Evolutionary conservation across 2,329 filamentous ascomycete species (phyloP), one percentile per base, ranked within the genome.

Genomic region (Penicillium concentricum): DNA sequence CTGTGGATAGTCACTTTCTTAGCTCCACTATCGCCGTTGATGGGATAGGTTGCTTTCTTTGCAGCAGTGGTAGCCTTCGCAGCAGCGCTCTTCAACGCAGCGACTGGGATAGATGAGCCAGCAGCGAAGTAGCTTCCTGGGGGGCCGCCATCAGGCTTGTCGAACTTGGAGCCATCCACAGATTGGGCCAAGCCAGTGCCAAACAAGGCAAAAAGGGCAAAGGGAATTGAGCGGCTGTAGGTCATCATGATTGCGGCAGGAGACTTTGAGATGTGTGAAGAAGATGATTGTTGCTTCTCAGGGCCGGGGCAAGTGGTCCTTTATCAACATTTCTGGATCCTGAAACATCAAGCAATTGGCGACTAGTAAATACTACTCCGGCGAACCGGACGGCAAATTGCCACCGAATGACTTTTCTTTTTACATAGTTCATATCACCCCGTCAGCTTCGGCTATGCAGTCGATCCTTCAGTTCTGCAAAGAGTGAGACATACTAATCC

Each of bases 111-210:
- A 1, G 63, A 61, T 0, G 61, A 53, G 2, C 67, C 60, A 20
- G 69, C 69, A 3, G 66, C 60, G 46, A 72, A 72, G 28, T 57
- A 69, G 43, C 61, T 67, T 3, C 59, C 58, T 9, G 68, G 65
- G 9, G 67, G 67, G 0, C 68, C 68, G 2, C 49, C 59, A 4
- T 51, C 52, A 13, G 68, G 67, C 24, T 54, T 59, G 49, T 70
- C 54, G 24, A 62, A 69, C 13, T 67, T 34, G 1, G 61, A 48
- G 13, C 67, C 67, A 52, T 65, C 53, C 2, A 68, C 66, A 0
- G 18, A 53, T 26, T 69, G 51, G 7, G 58, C 38, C 9, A 58
- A 10, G 7, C 48, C 35, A 2, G 48, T 55, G 32, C 48, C 38
- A 2, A 47, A 18, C 13, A 60, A 44, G 15, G 54, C 41, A 15